A percentile compares a stretch with the other conserved stretches of the same genome.
Conservation (phyloP, 2,329 filamentous ascomycete genomes). For the Aspergillus thermomutatus region DNA sequence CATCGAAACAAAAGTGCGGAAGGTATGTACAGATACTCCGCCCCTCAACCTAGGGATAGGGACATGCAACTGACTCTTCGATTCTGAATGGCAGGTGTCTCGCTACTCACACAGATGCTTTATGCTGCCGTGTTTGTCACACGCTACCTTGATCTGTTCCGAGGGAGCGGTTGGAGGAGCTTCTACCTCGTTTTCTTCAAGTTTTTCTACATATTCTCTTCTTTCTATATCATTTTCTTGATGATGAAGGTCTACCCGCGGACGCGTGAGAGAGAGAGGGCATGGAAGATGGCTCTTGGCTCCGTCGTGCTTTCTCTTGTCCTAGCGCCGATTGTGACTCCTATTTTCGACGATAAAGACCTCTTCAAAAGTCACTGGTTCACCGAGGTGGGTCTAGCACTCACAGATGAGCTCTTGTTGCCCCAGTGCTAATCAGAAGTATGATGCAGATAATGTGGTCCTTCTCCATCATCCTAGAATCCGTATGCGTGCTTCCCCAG, state of each 20-base stretch:
- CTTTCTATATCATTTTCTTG: conserved; percentile 78
- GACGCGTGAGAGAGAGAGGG: conserved; percentile 83
- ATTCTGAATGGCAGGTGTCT: conserved; percentile 61
- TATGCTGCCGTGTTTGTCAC: conserved; percentile 84
- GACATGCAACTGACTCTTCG: conserved; percentile 4
- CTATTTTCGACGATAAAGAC: conserved; percentile 62
- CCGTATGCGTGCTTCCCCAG: conserved; percentile 84
- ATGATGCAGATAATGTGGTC: conserved; percentile 68
- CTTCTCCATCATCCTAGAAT: conserved; percentile 90
- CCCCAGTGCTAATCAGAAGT: conserved; percentile 1
- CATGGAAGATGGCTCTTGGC: conserved; percentile 83
- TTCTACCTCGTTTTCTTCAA: conserved; percentile 80
- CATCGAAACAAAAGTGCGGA: conserved; percentile 84
- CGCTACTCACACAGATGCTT: conserved; percentile 81
- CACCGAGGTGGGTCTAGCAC: conserved; percentile 36
- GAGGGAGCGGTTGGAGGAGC: conserved; percentile 29
- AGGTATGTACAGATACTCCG: conserved; percentile 47
- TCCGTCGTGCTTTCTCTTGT: conserved; percentile 64
- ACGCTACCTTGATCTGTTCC: conserved; percentile 81
- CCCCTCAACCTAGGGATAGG: conserved; percentile 1
- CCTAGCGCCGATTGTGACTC: conserved; percentile 68
- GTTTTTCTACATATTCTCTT: conserved; percentile 80
- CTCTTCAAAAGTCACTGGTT: conserved; percentile 25
- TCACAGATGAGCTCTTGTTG: not conserved
- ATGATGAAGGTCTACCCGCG: conserved; percentile 86